These are phyloP conservation scores for Pythium aphanidermatum DNA, from an alignment of 352 stramenopile species.

Conservation along the genomic window DNA sequence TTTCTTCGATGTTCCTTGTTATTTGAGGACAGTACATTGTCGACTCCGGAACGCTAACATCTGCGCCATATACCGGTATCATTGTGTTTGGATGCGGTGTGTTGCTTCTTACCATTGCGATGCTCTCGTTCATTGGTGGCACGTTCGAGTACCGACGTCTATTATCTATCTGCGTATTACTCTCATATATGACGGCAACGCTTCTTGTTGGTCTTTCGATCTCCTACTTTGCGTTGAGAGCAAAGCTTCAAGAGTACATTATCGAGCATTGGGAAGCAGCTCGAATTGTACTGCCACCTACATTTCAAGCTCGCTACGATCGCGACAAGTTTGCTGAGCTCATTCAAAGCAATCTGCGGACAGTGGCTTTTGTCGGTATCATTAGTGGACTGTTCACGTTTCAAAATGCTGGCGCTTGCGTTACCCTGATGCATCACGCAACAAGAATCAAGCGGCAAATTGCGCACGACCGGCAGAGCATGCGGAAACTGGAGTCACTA, in stretches of 20 bases:
- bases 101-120: slow-evolving; percentile 44
- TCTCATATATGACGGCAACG: slow-evolving; percentile 46
- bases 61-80: slow-evolving; percentile 66
- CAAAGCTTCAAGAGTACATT: slow-evolving; percentile 46
- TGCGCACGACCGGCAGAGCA: slow-evolving; percentile 41
- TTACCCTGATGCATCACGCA: slow-evolving; percentile 47
- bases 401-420: slow-evolving; percentile 36
- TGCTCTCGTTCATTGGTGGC: slow-evolving; percentile 61
- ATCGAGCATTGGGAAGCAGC: slow-evolving; percentile 49
- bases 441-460: slow-evolving; percentile 52
- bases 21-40: slow-evolving; percentile 70
- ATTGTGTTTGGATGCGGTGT: slow-evolving; percentile 51
- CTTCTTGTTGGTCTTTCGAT: slow-evolving; percentile 46
- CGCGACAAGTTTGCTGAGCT: slow-evolving; percentile 50
- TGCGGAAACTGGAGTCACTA: slow-evolving; percentile 24
- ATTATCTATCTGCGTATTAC: slow-evolving; percentile 58
- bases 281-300: slow-evolving; percentile 58
- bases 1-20: slow-evolving; percentile 63
- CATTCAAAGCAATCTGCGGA: slow-evolving; percentile 50
- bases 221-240: slow-evolving; percentile 46
- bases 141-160: slow-evolving; percentile 77
- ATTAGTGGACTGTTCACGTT: slow-evolving; percentile 58
- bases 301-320: slow-evolving; percentile 59
- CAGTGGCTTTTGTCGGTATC: slow-evolving; percentile 48
- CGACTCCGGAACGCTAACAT: slow-evolving; percentile 51